Conservation (phyloP, 306 rosid genomes). For the Medicago arabica region DNA sequence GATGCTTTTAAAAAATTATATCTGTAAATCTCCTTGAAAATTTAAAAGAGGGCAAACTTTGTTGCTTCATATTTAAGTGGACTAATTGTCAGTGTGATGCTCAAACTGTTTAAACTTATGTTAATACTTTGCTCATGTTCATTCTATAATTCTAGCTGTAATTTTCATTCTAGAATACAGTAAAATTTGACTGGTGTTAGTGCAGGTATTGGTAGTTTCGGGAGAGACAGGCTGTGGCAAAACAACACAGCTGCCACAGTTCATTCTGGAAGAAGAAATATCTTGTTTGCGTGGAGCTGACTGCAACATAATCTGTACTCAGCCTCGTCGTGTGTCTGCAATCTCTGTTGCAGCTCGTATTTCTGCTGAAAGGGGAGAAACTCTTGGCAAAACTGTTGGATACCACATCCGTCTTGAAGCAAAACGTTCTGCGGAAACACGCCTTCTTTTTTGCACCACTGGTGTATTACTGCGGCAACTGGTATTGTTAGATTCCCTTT, state of each 20-base stretch:
- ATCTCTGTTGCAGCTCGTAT: constrained; percentile 95
- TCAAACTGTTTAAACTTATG: constrained; percentile 32
- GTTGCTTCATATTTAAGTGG: constrained; percentile 23
- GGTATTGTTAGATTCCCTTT: constrained; percentile 56
- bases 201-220: constrained; percentile 92
- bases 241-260: constrained; percentile 95
- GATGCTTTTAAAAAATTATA: constrained; percentile 24
- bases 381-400: constrained; percentile 89
- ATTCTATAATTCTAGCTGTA: constrained; percentile 24
- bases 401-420: constrained; percentile 96
- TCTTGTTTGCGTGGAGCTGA: constrained; percentile 73
- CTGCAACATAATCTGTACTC: constrained; percentile 90
- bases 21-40: constrained; percentile 29
- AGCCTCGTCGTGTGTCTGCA: constrained; percentile 98
- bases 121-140: constrained; percentile 18
- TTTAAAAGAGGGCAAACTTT: constrained; percentile 13
- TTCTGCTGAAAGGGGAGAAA: constrained; percentile 91
- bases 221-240: constrained; percentile 99
- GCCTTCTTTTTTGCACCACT: constrained; percentile 91
- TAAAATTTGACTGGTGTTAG: constrained; percentile 44
- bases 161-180: constrained; percentile 23
- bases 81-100: constrained; percentile 28
- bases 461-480: constrained; percentile 92
- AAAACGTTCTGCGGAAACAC: constrained; percentile 79
- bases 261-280: constrained; percentile 87